Evolutionary conservation across 257 asterid species (phyloP).

Genomic region (Hygrophila difformis): DNA sequence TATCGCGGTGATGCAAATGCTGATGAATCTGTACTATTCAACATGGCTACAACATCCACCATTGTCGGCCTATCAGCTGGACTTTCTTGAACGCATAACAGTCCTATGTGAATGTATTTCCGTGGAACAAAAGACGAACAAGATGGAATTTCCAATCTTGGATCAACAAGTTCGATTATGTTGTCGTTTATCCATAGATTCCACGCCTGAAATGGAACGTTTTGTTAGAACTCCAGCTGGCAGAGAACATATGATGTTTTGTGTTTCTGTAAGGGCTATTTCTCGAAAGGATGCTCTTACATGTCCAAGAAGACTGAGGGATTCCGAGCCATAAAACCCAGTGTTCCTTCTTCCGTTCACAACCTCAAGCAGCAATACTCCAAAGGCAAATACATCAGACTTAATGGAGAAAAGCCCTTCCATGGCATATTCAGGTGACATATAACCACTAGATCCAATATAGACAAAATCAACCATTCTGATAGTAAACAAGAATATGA

Average conservation of each 20-base stretch:
- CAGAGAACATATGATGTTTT: no score
- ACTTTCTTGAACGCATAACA: constrained; percentile 68
- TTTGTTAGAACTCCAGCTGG: no score
- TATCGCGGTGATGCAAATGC: no score
- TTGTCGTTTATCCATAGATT: constrained; percentile 44
- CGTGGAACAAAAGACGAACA: constrained; percentile 31
- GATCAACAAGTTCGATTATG: constrained; percentile 38
- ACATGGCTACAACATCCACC: constrained; percentile 49
- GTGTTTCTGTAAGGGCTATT: no score
- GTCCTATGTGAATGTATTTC: constrained; percentile 71
- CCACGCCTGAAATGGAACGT: constrained; percentile 79
- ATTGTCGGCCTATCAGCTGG: constrained; percentile 63
- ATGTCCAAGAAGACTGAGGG: constrained; percentile 63
- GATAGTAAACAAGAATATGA: no score
- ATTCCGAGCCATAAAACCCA: constrained; percentile 60
- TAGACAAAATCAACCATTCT: no score
- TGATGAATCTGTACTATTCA: constrained; percentile 23
- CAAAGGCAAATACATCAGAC: constrained; percentile 68
- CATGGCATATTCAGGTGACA: constrained; percentile 87
- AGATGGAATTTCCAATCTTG: constrained; percentile 21
- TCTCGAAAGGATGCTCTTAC: constrained; percentile 28
- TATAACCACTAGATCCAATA: constrained; percentile 66
- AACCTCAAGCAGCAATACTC: constrained; percentile 69
- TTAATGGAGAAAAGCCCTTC: constrained; percentile 70
- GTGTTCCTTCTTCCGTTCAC: constrained; percentile 58